Conservation (phyloP, 2,329 filamentous ascomycete genomes). For the Paracamarosporium sp. region DNA sequence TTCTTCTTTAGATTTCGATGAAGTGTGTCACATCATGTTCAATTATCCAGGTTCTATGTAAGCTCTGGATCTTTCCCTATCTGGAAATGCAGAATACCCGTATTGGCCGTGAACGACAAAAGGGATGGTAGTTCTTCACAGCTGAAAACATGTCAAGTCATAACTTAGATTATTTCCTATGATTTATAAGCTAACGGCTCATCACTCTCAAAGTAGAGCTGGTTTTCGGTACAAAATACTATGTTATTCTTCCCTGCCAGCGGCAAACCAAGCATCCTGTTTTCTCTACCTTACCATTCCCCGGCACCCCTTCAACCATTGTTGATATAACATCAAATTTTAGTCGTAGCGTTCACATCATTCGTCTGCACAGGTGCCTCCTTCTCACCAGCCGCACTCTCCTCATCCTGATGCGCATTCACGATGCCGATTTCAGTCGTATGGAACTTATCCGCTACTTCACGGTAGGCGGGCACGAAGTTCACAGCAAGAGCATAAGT, state of each 20-base stretch:
- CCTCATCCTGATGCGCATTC: constrained; percentile 40
- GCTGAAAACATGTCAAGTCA: not conserved
- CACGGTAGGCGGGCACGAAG: constrained; percentile 68
- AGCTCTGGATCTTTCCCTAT: no score
- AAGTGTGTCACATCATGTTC: no score
- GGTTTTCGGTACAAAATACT: no score
- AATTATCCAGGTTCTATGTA: no score
- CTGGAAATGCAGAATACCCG: no score
- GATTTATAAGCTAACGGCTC: not conserved
- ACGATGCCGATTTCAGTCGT: constrained; percentile 55
- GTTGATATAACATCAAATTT: no score
- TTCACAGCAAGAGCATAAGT: constrained; percentile 61
- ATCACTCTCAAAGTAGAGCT: not conserved
- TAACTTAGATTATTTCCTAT: not conserved
- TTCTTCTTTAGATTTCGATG: not conserved
- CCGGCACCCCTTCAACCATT: no score
- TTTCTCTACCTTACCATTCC: no score
- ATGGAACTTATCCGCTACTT: constrained; percentile 65
- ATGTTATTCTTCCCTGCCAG: no score
- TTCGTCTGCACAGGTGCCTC: constrained; percentile 11
- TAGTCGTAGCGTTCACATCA: not conserved
- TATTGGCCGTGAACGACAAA: no score
- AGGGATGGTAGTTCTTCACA: no score
- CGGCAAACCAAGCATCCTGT: no score
- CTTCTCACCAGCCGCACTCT: constrained; percentile 19